Percentiles rank a stretch among this genome's conserved stretches.
Evolutionary conservation across 1,139 yeast species (phyloP).

Genomic region (Arxiozyma heterogenica): DNA sequence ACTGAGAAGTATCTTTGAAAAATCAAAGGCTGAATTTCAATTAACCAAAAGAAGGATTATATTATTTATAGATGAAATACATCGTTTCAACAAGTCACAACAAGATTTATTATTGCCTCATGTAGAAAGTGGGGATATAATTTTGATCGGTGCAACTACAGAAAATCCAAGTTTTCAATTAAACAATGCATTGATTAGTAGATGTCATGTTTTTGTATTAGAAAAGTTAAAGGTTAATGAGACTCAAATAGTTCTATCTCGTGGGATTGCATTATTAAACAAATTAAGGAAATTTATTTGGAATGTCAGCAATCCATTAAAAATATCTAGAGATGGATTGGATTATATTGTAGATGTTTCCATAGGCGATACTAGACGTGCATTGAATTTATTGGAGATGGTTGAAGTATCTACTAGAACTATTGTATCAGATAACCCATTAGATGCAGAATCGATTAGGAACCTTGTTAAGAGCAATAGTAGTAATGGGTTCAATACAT

Average conservation of each 20-base stretch:
- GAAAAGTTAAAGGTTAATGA: conserved; percentile 52
- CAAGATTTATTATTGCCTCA: conserved; percentile 78
- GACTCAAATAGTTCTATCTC: conserved; percentile 46
- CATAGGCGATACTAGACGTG: conserved; percentile 83
- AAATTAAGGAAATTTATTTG: conserved; percentile 41
- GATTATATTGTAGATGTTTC: conserved; percentile 69
- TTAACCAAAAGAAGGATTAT: conserved; percentile 66
- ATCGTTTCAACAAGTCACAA: conserved; percentile 79
- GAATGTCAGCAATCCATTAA: conserved; percentile 33
- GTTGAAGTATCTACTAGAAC: conserved; percentile 33
- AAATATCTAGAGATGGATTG: conserved; percentile 48
- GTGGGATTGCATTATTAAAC: conserved; percentile 58
- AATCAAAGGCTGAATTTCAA: conserved; percentile 58
- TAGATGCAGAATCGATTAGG: neutral
- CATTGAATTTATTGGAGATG: conserved; percentile 66
- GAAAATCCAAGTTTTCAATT: conserved; percentile 92
- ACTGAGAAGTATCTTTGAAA: conserved; percentile 61
- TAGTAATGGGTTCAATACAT: conserved; percentile 34
- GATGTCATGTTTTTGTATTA: conserved; percentile 81
- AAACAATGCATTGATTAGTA: conserved; percentile 76
- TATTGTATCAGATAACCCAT: neutral
- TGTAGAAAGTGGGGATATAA: conserved; percentile 57
- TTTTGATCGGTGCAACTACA: conserved; percentile 88
- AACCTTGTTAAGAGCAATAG: conserved; percentile 23
- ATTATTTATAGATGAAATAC: conserved; percentile 86